phyloP scores from a whole-genome alignment of 495 filamentous ascomycete genomes.

The Cetradonia linearis region DNA sequence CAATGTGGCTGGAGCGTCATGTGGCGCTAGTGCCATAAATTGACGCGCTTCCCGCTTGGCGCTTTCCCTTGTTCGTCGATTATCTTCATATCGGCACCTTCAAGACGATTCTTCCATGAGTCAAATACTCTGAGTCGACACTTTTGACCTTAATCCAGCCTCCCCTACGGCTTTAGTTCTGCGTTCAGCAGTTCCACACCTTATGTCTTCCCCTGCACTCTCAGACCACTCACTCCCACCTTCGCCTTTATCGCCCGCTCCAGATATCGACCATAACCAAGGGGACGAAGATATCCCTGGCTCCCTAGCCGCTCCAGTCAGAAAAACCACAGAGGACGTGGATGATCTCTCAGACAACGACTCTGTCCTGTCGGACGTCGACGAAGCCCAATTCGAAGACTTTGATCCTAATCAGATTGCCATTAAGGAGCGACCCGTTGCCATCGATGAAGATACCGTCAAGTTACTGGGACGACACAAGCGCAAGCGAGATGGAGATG shows the following conservation, averaged over 20 bases:
- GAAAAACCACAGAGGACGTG: constrained; percentile 26
- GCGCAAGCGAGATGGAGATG: constrained; percentile 63
- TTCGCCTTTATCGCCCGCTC: constrained; percentile 24
- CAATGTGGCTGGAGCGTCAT: background rate
- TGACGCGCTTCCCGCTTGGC: background rate
- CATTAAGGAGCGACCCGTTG: constrained; percentile 66
- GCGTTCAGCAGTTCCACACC: no score
- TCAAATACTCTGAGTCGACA: background rate
- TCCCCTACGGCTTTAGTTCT: background rate
- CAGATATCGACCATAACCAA: constrained; percentile 37
- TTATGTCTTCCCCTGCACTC: constrained; percentile 18
- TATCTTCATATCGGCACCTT: no score
- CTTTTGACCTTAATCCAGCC: background rate
- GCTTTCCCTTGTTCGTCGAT: background rate
- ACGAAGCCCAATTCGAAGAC: constrained; percentile 86
- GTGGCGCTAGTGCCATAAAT: no score
- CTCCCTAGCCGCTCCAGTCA: constrained; percentile 30
- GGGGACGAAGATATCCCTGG: constrained; percentile 39
- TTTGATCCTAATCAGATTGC: constrained; percentile 72
- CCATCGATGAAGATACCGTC: constrained; percentile 81
- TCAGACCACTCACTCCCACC: constrained; percentile 24
- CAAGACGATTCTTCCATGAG: no score
- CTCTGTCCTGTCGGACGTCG: constrained; percentile 85
- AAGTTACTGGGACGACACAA: constrained; percentile 66
- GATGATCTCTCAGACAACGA: constrained; percentile 60